Percentiles rank a stretch among this genome's conserved stretches.
phyloP scores from a whole-genome alignment of 176 grass and related monocot genomes.

The Eleusine coracana region DNA sequence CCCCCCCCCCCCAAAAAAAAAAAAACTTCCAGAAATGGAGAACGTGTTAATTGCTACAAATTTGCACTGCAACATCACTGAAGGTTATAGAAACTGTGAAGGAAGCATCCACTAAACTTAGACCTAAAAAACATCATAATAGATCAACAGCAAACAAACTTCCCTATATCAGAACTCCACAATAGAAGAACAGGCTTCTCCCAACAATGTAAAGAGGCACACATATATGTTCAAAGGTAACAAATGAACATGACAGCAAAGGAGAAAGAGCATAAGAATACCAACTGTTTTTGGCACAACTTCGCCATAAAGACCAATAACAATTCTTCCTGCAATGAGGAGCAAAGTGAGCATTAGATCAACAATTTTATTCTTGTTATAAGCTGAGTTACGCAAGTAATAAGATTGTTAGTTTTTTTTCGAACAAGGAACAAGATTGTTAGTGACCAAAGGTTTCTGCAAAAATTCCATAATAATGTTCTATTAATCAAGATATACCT shows the following conservation, averaged over 20 bases:
- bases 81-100: neutral
- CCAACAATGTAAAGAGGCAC: neutral
- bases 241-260: slow-evolving; percentile 2
- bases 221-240: slow-evolving; percentile 2
- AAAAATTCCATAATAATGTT: neutral
- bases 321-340: slow-evolving; percentile 77
- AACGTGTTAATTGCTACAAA: neutral
- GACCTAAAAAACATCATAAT: neutral
- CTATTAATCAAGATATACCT: slow-evolving; percentile 51
- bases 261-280: slow-evolving; percentile 40
- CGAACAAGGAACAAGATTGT: neutral
- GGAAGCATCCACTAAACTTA: neutral
- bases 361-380: neutral
- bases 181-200: neutral
- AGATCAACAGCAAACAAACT: neutral
- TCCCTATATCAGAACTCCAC: neutral
- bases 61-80: neutral
- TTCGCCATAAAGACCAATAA: slow-evolving; percentile 84
- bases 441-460: neutral
- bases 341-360: neutral
- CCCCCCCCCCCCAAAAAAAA: neutral
- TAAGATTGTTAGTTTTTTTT: too few species aligned
- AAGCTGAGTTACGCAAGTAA: neutral
- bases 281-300: slow-evolving; percentile 90
- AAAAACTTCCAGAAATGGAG: neutral